A percentile compares a stretch with the other conserved stretches of the same genome.
Evolutionary conservation across 2,329 filamentous ascomycete genomes (phyloP).

Genomic region (Pseudocercospora fuligena): DNA sequence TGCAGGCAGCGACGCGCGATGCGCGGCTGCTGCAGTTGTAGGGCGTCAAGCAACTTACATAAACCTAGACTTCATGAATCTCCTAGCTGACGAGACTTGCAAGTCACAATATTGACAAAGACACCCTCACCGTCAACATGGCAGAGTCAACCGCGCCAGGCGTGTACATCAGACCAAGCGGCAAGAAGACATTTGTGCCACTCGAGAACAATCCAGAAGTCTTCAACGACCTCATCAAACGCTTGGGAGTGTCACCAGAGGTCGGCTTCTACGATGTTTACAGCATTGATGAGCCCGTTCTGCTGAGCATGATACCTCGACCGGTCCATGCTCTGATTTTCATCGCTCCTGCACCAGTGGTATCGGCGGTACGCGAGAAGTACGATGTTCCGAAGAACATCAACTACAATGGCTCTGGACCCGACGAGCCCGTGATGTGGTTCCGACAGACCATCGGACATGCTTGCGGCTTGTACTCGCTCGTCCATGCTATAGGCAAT

Average conservation of each 20-base stretch:
- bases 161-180: conserved; percentile 32
- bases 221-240: conserved; percentile 54
- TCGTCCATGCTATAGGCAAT: conserved; percentile 61
- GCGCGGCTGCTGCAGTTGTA: not conserved
- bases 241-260: conserved; percentile 53
- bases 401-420: conserved; percentile 53
- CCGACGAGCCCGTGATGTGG: conserved; percentile 60
- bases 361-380: conserved; percentile 46
- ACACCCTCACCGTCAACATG: conserved; percentile 11
- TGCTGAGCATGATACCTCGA: conserved; percentile 57
- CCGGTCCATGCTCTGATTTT: conserved; percentile 61
- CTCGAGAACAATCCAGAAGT: conserved; percentile 62
- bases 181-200: conserved; percentile 40
- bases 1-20: not conserved
- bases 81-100: not conserved
- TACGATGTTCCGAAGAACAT: conserved; percentile 45
- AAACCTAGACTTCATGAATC: not conserved
- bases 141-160: conserved; percentile 30
- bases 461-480: conserved; percentile 63
- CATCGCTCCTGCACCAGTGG: conserved; percentile 54
- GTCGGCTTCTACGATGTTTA: conserved; percentile 61
- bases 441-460: conserved; percentile 61
- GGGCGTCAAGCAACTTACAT: not conserved
- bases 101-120: not conserved
- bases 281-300: conserved; percentile 56